Base-by-base conservation (phyloP, 179 eudicot species). In the Carnegiea gigantea region DNA sequence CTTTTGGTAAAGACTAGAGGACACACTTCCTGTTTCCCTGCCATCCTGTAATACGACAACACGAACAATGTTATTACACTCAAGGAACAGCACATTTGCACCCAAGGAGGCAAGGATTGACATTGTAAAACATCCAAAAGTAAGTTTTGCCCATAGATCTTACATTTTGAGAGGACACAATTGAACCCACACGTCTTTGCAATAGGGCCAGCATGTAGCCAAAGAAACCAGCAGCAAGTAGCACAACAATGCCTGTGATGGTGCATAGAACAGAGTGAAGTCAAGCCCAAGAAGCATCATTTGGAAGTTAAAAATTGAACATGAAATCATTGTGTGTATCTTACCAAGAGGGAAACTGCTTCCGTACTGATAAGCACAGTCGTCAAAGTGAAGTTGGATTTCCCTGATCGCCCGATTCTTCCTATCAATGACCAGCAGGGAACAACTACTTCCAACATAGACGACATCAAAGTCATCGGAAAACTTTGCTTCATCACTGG, bases 341-440 rank as follows among this genome's bases (percentile, higher is more conserved):
- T 88, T 91, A 96, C 98, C 98, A 18, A 92, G 86, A 81, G 99
- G 98, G 83, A 96, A 91, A 77, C 95, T 90, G 86, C 88, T 94
- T 76, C 88, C 98, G 57, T 96, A 96, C 85, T 96, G 98, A 86
- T 96, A 92, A 85, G 98, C 99, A 88, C 99, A 96, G 73, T 96
- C 99, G 53, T 96, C 97, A 83, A 96, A 94, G 82, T 92, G 90
- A 81, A 96, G 93, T 77, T 94, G 99, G 80, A 94, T 96, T 89
- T 96, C 99, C 74, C 98, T 83, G 65, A 96, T 94, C 9, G 97
- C 98, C 75, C 92, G 91, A 86, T 92, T 94, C 60, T 98, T 98
- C 79, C 97, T 88, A 83, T 96, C 99, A 77, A 94, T 92, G 73
- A 96, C 98, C 80, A 96, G 88, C 79, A 96, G 89, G 30, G 99